Conservation (phyloP, 176 grass and related monocot species). For the Alloteropsis semialata region DNA sequence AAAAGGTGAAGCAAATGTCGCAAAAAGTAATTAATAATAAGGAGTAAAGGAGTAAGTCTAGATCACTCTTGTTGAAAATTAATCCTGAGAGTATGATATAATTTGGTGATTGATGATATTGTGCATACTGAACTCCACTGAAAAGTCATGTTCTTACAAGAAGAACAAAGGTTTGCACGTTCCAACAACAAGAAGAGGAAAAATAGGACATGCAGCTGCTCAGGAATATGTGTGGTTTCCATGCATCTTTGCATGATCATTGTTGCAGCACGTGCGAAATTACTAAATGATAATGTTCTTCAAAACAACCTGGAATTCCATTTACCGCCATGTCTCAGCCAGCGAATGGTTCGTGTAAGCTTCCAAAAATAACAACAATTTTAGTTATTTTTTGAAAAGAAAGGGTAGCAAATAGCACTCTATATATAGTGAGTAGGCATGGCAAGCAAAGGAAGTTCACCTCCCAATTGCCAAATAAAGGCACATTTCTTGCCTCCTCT, state of each 20-base stretch:
- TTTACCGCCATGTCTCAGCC: background rate
- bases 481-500: conserved; percentile 31
- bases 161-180: too few species aligned
- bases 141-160: too few species aligned
- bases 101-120: too few species aligned
- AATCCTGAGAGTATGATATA: too few species aligned
- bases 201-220: background rate
- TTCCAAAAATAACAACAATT: conserved; percentile 21
- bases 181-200: background rate
- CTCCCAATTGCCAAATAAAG: conserved; percentile 27
- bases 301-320: background rate
- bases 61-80: too few species aligned
- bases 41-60: too few species aligned
- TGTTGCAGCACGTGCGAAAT: background rate
- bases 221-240: background rate
- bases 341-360: background rate
- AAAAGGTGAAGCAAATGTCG: too few species aligned
- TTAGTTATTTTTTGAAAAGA: background rate
- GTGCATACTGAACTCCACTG: too few species aligned
- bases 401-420: background rate
- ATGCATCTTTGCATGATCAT: background rate
- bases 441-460: background rate
- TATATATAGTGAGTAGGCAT: conserved; percentile 31
- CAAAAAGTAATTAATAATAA: too few species aligned
- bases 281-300: background rate